Evolutionary conservation across 441 rosid species (phyloP), one percentile per base, ranked within the genome.

Genomic region (Corymbia citriodora): DNA sequence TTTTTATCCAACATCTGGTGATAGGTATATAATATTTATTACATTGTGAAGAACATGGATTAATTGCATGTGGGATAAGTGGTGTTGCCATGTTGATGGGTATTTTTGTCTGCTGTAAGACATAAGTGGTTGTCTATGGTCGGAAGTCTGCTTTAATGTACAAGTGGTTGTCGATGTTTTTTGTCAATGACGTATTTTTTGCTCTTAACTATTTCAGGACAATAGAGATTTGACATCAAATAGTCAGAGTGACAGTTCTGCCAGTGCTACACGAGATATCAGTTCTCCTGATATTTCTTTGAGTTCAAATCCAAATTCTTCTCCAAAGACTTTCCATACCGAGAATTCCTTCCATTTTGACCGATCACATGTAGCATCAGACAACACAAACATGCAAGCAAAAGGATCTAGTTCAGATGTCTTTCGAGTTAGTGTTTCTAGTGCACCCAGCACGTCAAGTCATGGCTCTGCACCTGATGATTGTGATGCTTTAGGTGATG

Each of bases 391-490:
- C 91, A 98, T 98, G 99, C 96, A 94, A 94, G 97, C 92, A 89
- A 97, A 95, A 92, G 98, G 97, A 88, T 92, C 98, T 89, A 95
- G 94, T 92, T 96, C 99, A 92, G 99, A 98, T 88, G 96, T 94
- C 93, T 94, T 97, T 93, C 97, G 99, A 89, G 99, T 96, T 93
- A 98, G 99, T 94, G 98, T 98, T 91, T 98, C 99, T 87, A 97
- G 99, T 89, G 97, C 93, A 55, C 99, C 97, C 89, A 98, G 99
- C 94, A 96, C 97, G 83, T 97, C 99, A 81, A 98, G 99, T 92
- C 99, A 98, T 90, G 98, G 99, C 89, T 98, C 99, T 92, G 98
- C 96, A 92, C 98, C 97, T 23, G 99, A 97, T 92, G 98, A 98
- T 92, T 96, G 95, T 91, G 99, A 97, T 94, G 99, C 99, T 72